A percentile compares a stretch with the other conserved stretches of the same genome.
phyloP scores from a whole-genome alignment of 805 yeast species.

The Kregervanrija pseudodelftensis region DNA sequence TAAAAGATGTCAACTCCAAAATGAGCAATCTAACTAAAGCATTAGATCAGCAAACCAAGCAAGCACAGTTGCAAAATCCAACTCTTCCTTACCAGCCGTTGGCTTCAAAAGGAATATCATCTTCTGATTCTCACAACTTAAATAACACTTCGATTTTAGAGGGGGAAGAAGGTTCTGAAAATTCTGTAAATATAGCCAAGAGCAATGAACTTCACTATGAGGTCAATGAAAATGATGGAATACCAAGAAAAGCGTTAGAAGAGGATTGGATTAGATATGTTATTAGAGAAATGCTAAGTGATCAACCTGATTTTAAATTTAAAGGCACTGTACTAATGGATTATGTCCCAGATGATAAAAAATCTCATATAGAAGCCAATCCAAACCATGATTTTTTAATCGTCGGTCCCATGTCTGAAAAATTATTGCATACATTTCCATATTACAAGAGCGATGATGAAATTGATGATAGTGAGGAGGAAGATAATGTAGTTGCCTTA shows the following conservation, averaged over 20 bases:
- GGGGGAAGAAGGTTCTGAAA: no score
- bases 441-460: constrained; percentile 25
- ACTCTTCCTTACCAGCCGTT: constrained; percentile 12
- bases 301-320: constrained; percentile 20
- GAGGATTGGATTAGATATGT: constrained; percentile 29
- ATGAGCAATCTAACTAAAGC: constrained; percentile 29
- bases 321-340: constrained; percentile 22
- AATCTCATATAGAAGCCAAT: background rate
- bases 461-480: constrained; percentile 5
- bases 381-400: constrained; percentile 25
- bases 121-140: no score
- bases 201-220: background rate
- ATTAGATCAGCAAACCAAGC: constrained; percentile 20
- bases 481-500: constrained; percentile 1
- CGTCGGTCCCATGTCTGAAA: constrained; percentile 30
- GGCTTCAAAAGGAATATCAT: background rate
- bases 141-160: no score
- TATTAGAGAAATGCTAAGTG: constrained; percentile 22
- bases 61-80: constrained; percentile 20
- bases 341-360: constrained; percentile 22
- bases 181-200: background rate
- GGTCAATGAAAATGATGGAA: constrained; percentile 9
- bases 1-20: constrained; percentile 21
- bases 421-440: constrained; percentile 24
- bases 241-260: constrained; percentile 16